Evolutionary conservation across 225 moss, liverwort and hornwort genomes (phyloP), one percentile per base, ranked within the genome.

Genomic region (Sphagnum tenellum): DNA sequence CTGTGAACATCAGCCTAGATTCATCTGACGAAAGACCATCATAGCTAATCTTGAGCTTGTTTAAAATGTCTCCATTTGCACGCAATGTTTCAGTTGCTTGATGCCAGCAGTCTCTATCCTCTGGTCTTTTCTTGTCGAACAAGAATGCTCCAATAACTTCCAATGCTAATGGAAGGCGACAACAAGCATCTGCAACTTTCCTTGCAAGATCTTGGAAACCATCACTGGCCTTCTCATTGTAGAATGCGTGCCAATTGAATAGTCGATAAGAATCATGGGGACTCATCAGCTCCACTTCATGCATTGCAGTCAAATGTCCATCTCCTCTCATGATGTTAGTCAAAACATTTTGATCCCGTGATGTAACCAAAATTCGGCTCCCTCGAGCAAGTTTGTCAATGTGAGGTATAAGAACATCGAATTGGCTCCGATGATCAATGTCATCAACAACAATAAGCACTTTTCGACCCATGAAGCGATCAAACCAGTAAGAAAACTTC

Each of bases 181-280:
- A 48, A 44, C 67, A 67, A 49, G 59, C 59, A 57, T 67, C 59
- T 45, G 2, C 53, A 2, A 79, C 69, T 46, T 49, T 69, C 49
- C 0, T 2, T 8, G 75, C 78, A 9, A 75, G 65, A 5, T 8
- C 49, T 60, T 64, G 57, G 12, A 73, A 68, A 0, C 46, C 44
- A 71, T 67, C n/a, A 13, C 52, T 6, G 11, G 6, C 4, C 9
- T 63, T 8, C 46, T 50, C 61, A 1, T 49, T 61, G 3, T 29
- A 47, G 0, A 0, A 3, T 61, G 79, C 75, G 13, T 79, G 69
- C n/a, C 44, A 58, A n/a, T 66, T 62, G 55, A 79, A 72, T 59
- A 79, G 65, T 57, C 72, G n/a, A 2, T 12, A 13, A 7, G 72
- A 75, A 0, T 75, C 72, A 0, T 0, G 0, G 4, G 12, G 0